Evolutionary conservation across 768 basidiomycete species (phyloP), one percentile per base, ranked within the genome.

Genomic region (Coprinopsis marcescibilis): DNA sequence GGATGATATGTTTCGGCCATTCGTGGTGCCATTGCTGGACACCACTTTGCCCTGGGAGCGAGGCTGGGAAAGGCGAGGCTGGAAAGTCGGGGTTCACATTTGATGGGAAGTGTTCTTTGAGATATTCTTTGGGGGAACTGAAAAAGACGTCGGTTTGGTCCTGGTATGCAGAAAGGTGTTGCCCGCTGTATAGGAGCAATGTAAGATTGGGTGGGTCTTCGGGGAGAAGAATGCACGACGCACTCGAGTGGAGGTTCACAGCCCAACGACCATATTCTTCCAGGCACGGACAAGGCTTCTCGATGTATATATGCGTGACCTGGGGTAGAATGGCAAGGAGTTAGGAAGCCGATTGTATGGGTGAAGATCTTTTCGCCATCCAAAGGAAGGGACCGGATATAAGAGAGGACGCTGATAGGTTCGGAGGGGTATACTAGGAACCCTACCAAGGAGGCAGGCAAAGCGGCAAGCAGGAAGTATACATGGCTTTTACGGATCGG

Each of bases 251-350:
- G 95, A 1, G 96, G 96, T 59, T 97, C 95, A 58, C 96, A 99
- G 4, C 88, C 85, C 19, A 99, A 61, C 17, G 86, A 79, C 92
- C 94, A 98, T 56, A 85, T 67, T 43, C 68, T 65, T 6, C 78
- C 51, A 23, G 48, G 48, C 3, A 49, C 77, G 11, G 68, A 59
- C 17, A 90, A 72, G 40, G 85, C 74, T 20, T 69, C 66, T 15
- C 80, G 71, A 61, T 98, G 96, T 6, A 98, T 60, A 62, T 92
- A 85, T 1, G 91, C 81, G 58, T 90, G 86, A 68, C 89, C 92
- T 4, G 95, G 95, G 1, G 89, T 90, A 17, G 94, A 96, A 66
- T 99, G 95, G 53, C 96, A 99, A 8, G 96, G 95, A 89, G 92
- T 94, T 17, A 97, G 65, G 56, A 91, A 82, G 1, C 89, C 91